Evolutionary conservation across 2,329 filamentous ascomycete species (phyloP).

Genomic region (Neopestalotiopsis sp.): DNA sequence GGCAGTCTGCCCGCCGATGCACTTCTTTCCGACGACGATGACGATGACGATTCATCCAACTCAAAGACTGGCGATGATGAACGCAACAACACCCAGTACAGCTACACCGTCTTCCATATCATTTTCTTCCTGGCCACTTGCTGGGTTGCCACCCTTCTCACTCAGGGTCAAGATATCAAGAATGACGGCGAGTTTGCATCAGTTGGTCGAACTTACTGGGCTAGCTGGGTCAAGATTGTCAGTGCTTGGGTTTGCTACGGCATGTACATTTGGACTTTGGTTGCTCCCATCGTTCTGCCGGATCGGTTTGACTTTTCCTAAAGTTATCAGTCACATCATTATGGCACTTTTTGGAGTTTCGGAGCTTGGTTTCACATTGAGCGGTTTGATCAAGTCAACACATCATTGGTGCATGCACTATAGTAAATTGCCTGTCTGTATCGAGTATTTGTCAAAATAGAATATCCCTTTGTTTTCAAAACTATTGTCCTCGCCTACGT

Average conservation of each 20-base stretch:
- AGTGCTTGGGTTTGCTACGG: conserved; percentile 96
- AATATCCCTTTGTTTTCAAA: conserved; percentile 4
- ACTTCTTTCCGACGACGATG: conserved; percentile 74
- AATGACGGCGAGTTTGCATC: conserved; percentile 84
- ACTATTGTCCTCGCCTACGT: neutral
- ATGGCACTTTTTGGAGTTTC: neutral
- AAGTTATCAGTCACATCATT: neutral
- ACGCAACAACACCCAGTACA: conserved; percentile 89
- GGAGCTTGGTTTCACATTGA: neutral
- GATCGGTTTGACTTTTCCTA: conserved; percentile 77
- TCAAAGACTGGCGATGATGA: conserved; percentile 83
- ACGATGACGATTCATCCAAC: conserved; percentile 64
- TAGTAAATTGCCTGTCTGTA: neutral
- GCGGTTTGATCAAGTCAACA: neutral
- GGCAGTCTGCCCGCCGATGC: conserved; percentile 92
- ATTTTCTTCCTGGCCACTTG: conserved; percentile 97
- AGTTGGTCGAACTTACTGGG: conserved; percentile 94
- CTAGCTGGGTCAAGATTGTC: conserved; percentile 98
- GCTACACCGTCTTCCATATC: conserved; percentile 93
- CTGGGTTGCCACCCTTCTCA: conserved; percentile 92
- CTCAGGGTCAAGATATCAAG: conserved; percentile 58
- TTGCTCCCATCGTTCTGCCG: conserved; percentile 84
- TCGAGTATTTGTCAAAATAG: neutral
- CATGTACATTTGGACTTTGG: conserved; percentile 91
- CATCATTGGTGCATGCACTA: neutral